Evolutionary conservation across 1,284 basidiomycete genomes (phyloP), one percentile per base, ranked within the genome.

Genomic region (Sanghuangporus weigelae): DNA sequence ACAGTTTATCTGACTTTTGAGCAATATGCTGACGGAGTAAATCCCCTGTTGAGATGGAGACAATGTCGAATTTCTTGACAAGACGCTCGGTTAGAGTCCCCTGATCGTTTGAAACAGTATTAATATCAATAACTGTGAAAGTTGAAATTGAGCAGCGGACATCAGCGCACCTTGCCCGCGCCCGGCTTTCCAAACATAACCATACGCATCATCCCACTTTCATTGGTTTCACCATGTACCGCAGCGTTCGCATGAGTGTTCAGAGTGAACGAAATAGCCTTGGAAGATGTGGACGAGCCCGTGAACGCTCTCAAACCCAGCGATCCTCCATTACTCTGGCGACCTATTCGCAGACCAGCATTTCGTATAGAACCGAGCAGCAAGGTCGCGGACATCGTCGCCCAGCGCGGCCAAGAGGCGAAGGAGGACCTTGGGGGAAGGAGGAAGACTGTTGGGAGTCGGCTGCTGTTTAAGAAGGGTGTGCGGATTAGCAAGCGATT

Each of bases 141-240:
- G n/a, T 54, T 21, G 26, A 53, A 11, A 1, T 44, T 26, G 31
- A 54, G 19, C 58, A 50, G 40, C 7, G 14, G 4, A 35, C 39
- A 69, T 68, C 68, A 42, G 39, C 50, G 21, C 36, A 62, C 63
- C 75, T 90, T 92, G 57, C 90, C 89, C 48, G 87, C 83, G 36
- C 88, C 90, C 3, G 90, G 90, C 74, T 92, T 92, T 11, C 90
- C 90, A 71, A 92, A 92, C 82, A 92, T 86, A 64, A 92, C 77
- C 86, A 92, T 89, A 44, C 90, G 83, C 55, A 91, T 75, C 54
- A 81, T 72, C 63, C 77, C 78, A 49, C 72, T 69, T 7, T 68
- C 70, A 54, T 63, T 63, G 60, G 62, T 64, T 58, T 74, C 69
- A 16, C 72, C 73, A 14, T 76, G 54, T 2, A 54, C 75, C 8